phyloP scores from a whole-genome alignment of 1,139 yeast genomes.

The Eremothecium gossypii region DNA sequence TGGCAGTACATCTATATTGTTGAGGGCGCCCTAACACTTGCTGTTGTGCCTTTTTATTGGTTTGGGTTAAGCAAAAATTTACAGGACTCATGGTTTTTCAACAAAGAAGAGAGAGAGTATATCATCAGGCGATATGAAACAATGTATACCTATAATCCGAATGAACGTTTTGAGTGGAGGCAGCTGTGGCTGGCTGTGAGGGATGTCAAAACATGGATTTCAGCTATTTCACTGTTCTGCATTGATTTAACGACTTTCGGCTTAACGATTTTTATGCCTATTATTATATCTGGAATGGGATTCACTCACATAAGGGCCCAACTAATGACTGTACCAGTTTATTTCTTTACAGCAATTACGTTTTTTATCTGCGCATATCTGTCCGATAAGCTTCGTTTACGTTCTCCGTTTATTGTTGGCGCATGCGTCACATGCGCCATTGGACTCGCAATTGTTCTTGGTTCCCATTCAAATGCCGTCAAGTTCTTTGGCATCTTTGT shows the following conservation, averaged over 20 bases:
- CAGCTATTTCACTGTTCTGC: conserved; percentile 39
- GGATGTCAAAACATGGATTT: conserved; percentile 36
- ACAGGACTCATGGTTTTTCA: conserved; percentile 37
- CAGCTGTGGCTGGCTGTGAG: conserved; percentile 34
- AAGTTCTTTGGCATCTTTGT: conserved; percentile 42
- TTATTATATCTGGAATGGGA: conserved; percentile 39
- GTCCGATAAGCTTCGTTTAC: conserved; percentile 35
- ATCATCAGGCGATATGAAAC: conserved; percentile 38
- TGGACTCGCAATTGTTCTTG: conserved; percentile 36
- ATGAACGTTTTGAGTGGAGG: conserved; percentile 34
- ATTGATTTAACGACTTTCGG: conserved; percentile 41
- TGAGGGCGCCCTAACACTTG: conserved; percentile 47
- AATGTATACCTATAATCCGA: conserved; percentile 31
- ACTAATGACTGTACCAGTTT: conserved; percentile 42
- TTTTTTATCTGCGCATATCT: conserved; percentile 33
- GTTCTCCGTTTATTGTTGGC: conserved; percentile 32
- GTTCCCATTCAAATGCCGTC: conserved; percentile 30
- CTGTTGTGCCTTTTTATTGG: conserved; percentile 36
- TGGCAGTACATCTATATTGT: conserved; percentile 52
- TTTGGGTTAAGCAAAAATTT: conserved; percentile 23
- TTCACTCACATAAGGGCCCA: conserved; percentile 38
- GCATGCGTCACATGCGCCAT: conserved; percentile 32
- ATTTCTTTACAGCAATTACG: conserved; percentile 36
- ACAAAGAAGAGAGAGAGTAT: conserved; percentile 38
- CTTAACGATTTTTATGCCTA: conserved; percentile 41